Conservation (phyloP, 2,329 filamentous ascomycete genomes). For the Phyllosticta capitalensis region DNA sequence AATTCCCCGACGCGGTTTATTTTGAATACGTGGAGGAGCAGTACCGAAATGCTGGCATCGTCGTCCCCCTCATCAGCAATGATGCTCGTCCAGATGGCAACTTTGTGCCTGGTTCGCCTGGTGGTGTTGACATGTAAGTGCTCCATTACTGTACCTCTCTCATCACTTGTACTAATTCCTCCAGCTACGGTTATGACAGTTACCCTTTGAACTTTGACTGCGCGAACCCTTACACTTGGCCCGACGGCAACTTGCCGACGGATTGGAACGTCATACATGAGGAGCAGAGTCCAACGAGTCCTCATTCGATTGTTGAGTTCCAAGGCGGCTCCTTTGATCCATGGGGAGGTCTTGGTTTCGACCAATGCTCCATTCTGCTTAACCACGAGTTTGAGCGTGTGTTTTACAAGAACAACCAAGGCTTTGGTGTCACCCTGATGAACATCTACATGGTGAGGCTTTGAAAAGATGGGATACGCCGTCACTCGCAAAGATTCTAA, state of each 20-base stretch:
- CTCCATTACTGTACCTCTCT: not conserved
- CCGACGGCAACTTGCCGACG: slow-evolving; percentile 45
- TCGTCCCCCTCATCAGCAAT: slow-evolving; percentile 67
- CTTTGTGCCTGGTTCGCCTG: slow-evolving; percentile 50
- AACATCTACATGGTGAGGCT: slow-evolving; percentile 62
- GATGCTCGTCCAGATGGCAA: slow-evolving; percentile 54
- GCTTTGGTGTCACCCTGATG: slow-evolving; percentile 56
- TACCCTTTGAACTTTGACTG: slow-evolving; percentile 56
- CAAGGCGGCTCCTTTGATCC: slow-evolving; percentile 65
- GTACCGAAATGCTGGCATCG: slow-evolving; percentile 56
- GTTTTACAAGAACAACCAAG: slow-evolving; percentile 68
- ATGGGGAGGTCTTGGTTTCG: slow-evolving; percentile 64
- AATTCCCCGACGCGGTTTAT: slow-evolving; percentile 58
- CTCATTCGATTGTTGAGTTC: slow-evolving; percentile 58
- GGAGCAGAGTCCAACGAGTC: slow-evolving; percentile 54
- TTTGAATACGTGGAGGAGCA: slow-evolving; percentile 63
- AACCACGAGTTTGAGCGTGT: slow-evolving; percentile 68
- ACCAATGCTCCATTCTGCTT: slow-evolving; percentile 54
- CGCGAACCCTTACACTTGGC: slow-evolving; percentile 54
- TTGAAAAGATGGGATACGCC: not conserved
- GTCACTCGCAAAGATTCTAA: not conserved
- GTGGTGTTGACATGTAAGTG: slow-evolving; percentile 52
- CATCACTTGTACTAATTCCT: not conserved
- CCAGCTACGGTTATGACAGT: slow-evolving; percentile 46
- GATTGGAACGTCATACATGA: slow-evolving; percentile 46